Conservation (phyloP, 1,284 basidiomycete genomes). For the Irpex rosettiformis region DNA sequence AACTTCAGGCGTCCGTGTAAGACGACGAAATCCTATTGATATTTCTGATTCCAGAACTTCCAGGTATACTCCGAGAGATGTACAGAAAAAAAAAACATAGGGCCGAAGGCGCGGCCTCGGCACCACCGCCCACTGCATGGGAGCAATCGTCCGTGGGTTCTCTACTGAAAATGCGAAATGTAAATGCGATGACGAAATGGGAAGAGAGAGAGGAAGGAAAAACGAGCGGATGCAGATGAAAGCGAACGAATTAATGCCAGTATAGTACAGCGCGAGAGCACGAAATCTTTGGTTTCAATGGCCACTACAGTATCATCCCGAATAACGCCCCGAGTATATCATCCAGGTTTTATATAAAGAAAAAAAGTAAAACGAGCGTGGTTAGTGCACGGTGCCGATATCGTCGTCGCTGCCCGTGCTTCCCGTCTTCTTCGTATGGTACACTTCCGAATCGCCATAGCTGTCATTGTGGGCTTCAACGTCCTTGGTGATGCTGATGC, state of each 20-base stretch:
- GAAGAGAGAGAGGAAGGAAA: too few species aligned
- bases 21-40: not conserved
- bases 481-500: slow-evolving; percentile 19
- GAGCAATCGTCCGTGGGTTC: not conserved
- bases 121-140: not conserved
- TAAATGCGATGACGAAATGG: not conserved
- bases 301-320: not conserved
- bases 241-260: slow-evolving; percentile 2
- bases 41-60: not conserved
- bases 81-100: not conserved
- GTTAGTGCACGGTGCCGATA: slow-evolving; percentile 9
- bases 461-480: slow-evolving; percentile 15
- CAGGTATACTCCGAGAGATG: not conserved
- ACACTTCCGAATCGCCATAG: slow-evolving; percentile 6
- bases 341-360: not conserved
- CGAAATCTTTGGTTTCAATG: not conserved
- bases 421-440: slow-evolving; percentile 1
- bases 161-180: not conserved
- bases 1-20: not conserved
- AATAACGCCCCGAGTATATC: not conserved
- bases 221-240: not conserved
- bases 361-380: not conserved
- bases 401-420: slow-evolving; percentile 8
- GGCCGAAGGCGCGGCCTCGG: not conserved
- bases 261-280: not conserved